These are phyloP conservation scores for Thalassia testudinum DNA, from an alignment of 116 monocot species.

Conservation along the genomic window DNA sequence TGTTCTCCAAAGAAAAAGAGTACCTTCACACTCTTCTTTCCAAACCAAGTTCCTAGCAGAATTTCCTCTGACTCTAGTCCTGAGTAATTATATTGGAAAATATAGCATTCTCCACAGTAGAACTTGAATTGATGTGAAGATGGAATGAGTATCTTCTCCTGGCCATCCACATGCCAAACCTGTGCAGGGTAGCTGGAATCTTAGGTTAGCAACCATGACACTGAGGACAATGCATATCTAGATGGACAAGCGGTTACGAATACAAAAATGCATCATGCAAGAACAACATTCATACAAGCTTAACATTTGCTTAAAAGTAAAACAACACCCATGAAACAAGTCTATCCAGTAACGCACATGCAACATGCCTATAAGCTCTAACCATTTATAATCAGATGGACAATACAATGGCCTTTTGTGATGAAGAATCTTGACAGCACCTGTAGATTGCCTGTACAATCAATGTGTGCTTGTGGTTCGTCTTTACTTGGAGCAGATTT, in stretches of 20 bases:
- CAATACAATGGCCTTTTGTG: too few relatives aligned
- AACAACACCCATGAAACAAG: too few relatives aligned
- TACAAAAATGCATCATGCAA: too few relatives aligned
- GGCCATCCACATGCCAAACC: conserved; percentile 85
- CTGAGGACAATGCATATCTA: too few relatives aligned
- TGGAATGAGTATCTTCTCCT: conserved; percentile 57
- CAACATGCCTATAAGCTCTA: too few relatives aligned
- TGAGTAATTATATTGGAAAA: conserved; percentile 90
- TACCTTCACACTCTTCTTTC: conserved; percentile 76
- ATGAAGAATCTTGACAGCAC: conserved; percentile 15
- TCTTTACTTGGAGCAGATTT: conserved; percentile 83
- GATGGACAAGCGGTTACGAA: too few relatives aligned
- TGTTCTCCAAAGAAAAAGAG: not conserved
- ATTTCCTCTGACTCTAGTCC: conserved; percentile 81
- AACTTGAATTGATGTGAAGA: conserved; percentile 84
- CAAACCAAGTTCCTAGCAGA: conserved; percentile 96
- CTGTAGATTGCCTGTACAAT: conserved; percentile 95
- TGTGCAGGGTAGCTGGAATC: conserved; percentile 5
- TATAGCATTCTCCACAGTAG: conserved; percentile 94
- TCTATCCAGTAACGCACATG: too few relatives aligned
- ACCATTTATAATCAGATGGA: too few relatives aligned
- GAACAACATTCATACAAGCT: too few relatives aligned
- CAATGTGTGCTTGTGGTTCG: conserved; percentile 89
- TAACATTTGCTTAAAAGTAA: too few relatives aligned
- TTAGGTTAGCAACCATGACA: too few relatives aligned